Percentiles rank a stretch among this genome's conserved stretches.
Conservation (phyloP, 2,329 filamentous ascomycete genomes). For the Colletotrichum chlorophyti region DNA sequence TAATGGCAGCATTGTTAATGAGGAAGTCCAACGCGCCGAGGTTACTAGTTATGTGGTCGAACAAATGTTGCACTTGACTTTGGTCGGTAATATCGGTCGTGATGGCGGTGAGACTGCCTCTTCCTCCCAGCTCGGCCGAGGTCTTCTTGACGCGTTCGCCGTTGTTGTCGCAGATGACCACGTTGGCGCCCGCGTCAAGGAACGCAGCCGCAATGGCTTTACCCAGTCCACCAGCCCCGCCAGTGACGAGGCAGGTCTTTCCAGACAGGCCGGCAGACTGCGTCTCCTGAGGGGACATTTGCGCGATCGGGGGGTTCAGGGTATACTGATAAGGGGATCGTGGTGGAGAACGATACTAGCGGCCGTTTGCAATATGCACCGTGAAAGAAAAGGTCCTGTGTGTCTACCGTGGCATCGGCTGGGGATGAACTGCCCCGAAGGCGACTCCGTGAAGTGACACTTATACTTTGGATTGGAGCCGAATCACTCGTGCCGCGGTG, state of each 20-base stretch:
- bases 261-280: background rate
- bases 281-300: background rate
- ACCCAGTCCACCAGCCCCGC: constrained; percentile 39
- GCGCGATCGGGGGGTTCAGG: background rate
- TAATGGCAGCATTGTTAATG: constrained; percentile 44
- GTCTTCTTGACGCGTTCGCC: background rate
- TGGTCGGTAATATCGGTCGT: background rate
- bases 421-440: background rate
- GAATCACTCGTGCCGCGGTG: background rate
- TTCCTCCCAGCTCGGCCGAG: background rate
- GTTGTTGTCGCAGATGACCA: constrained; percentile 39
- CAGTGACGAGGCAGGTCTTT: constrained; percentile 39
- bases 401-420: background rate
- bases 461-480: background rate
- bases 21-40: constrained; percentile 41
- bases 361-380: background rate
- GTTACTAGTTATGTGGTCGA: constrained; percentile 26
- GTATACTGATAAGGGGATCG: background rate
- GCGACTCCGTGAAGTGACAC: background rate
- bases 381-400: background rate
- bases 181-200: constrained; percentile 37
- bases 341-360: background rate
- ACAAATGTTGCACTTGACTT: background rate
- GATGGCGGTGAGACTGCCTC: background rate
- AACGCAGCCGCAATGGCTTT: constrained; percentile 36